These are phyloP conservation scores for Ogataea sp. DNA, from an alignment of 805 yeast genomes.

Conservation along the genomic window DNA sequence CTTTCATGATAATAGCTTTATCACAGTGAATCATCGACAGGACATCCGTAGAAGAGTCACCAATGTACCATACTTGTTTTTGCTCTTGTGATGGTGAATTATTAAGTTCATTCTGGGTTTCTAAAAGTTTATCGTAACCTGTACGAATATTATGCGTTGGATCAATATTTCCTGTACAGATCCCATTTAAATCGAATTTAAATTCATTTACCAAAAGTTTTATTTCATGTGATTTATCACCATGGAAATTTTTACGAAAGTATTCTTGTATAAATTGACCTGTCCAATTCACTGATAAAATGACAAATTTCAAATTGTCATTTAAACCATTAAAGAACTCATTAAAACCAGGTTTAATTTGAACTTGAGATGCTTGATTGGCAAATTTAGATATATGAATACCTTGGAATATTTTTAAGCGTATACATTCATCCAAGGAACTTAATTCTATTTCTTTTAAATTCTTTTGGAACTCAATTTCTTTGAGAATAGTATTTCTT, in stretches of 20 bases:
- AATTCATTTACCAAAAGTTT: constrained; percentile 44
- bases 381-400: constrained; percentile 25
- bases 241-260: constrained; percentile 14
- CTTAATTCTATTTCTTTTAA: constrained; percentile 37
- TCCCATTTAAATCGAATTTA: constrained; percentile 21
- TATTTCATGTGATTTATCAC: constrained; percentile 10
- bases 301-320: constrained; percentile 8
- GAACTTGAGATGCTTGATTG: constrained; percentile 28
- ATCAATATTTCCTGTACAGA: constrained; percentile 17
- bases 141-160: constrained; percentile 32
- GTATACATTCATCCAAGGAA: constrained; percentile 36
- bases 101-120: constrained; percentile 7
- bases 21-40: constrained; percentile 39
- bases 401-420: constrained; percentile 32
- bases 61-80: constrained; percentile 36
- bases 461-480: constrained; percentile 36
- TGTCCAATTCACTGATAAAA: constrained; percentile 62
- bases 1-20: constrained; percentile 37
- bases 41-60: constrained; percentile 58
- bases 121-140: constrained; percentile 40
- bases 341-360: constrained; percentile 31
- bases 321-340: constrained; percentile 14
- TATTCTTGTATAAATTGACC: constrained; percentile 32
- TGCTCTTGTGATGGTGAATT: constrained; percentile 3
- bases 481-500: constrained; percentile 29